These are phyloP conservation scores for Rhodotorula glutinis DNA, from an alignment of 1,284 basidiomycete species.

Conservation along the genomic window DNA sequence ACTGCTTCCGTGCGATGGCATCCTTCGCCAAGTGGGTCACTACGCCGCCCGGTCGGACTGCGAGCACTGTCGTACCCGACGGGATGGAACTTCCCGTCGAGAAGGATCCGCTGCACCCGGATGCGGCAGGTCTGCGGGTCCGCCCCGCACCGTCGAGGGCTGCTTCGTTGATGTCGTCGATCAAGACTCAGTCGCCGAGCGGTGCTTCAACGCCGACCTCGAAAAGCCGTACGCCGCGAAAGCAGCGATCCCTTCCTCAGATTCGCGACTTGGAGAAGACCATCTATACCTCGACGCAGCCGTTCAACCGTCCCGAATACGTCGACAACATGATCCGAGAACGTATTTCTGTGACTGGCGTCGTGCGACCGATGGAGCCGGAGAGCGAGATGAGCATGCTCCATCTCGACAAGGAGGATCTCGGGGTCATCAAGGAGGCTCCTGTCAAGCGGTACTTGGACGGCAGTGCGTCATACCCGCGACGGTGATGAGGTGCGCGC, in stretches of 20 bases:
- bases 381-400: conserved; percentile 64
- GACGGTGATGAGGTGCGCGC: too few species aligned
- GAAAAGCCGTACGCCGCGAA: background rate
- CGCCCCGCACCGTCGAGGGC: background rate
- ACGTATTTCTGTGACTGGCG: conserved; percentile 73
- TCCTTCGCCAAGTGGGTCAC: conserved; percentile 43
- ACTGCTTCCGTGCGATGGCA: conserved; percentile 49
- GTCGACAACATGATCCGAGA: conserved; percentile 72
- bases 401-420: conserved; percentile 59
- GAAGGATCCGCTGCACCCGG: conserved; percentile 9
- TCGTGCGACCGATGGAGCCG: conserved; percentile 73
- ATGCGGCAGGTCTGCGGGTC: background rate
- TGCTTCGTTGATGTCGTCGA: too few species aligned
- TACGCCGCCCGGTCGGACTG: conserved; percentile 1
- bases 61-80: background rate
- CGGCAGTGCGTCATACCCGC: conserved; percentile 45
- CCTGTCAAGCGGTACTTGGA: conserved; percentile 63
- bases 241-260: background rate
- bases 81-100: conserved; percentile 22
- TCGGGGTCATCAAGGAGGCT: conserved; percentile 57
- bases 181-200: background rate
- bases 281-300: conserved; percentile 41
- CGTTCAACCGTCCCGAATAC: conserved; percentile 39
- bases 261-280: conserved; percentile 36
- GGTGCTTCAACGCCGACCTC: background rate